These are phyloP conservation scores for Samsoniella hepiali DNA, from an alignment of 2,329 filamentous ascomycete species.

Conservation along the genomic window DNA sequence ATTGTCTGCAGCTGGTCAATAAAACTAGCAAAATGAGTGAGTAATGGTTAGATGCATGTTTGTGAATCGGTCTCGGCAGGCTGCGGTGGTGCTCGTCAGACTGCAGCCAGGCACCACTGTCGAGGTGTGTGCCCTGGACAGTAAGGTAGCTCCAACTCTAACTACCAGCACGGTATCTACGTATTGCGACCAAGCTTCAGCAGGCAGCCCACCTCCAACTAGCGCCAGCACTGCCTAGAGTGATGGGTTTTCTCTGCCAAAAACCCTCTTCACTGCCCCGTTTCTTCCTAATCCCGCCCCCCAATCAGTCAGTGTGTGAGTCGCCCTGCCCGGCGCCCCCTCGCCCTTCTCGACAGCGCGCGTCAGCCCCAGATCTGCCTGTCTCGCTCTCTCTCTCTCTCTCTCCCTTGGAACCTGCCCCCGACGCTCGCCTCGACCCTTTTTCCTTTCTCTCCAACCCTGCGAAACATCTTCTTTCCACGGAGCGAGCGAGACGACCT, in stretches of 20 bases:
- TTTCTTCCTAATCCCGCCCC: conserved; percentile 13
- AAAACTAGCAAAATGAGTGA: no score
- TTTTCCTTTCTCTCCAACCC: background rate
- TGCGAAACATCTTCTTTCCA: background rate
- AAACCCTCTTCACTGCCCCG: background rate
- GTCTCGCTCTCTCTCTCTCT: background rate
- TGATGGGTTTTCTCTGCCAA: background rate
- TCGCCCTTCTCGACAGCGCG: conserved; percentile 12
- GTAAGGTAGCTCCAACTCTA: background rate
- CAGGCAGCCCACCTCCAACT: no score
- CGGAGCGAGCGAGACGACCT: conserved; percentile 2
- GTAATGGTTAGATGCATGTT: no score
- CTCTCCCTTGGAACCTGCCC: conserved; percentile 2
- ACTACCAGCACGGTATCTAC: background rate
- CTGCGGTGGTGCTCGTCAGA: no score
- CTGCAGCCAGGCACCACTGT: background rate
- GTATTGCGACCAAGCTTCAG: background rate
- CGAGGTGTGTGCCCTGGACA: background rate
- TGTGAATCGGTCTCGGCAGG: no score
- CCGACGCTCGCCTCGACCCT: background rate
- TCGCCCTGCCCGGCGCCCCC: conserved; percentile 6
- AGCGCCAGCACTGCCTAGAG: no score
- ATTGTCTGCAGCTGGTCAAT: no score
- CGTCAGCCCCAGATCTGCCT: background rate
- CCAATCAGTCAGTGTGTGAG: background rate